Percentiles rank a stretch among this genome's conserved stretches.
Evolutionary conservation across 2,329 filamentous ascomycete genomes (phyloP).

Genomic region (Ophioceras dolichostomum): DNA sequence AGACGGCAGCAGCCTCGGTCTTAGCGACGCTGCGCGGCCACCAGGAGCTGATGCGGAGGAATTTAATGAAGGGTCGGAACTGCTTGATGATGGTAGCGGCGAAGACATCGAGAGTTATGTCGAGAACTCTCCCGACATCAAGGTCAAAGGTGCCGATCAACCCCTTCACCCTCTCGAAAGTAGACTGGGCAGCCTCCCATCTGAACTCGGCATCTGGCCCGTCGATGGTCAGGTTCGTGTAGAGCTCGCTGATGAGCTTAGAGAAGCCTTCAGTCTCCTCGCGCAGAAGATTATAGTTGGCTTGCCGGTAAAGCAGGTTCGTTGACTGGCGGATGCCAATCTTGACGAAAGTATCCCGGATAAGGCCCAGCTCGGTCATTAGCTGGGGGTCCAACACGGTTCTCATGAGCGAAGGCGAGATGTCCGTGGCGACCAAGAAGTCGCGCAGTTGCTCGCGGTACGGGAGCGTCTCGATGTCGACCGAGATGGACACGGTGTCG

Average conservation of each 20-base stretch:
- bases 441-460: constrained; percentile 43
- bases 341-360: constrained; percentile 72
- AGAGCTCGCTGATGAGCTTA: constrained; percentile 90
- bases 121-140: constrained; percentile 86
- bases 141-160: constrained; percentile 95
- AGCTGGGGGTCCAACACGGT: constrained; percentile 70
- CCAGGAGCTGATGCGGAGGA: constrained; percentile 87
- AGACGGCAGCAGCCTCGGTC: constrained; percentile 9
- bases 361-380: constrained; percentile 64
- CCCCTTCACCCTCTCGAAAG: constrained; percentile 85
- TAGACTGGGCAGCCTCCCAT: constrained; percentile 63
- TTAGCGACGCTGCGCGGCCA: constrained; percentile 62
- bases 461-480: constrained; percentile 51
- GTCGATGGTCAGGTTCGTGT: constrained; percentile 63
- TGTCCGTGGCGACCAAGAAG: constrained; percentile 59
- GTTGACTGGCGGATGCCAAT: constrained; percentile 84
- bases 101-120: constrained; percentile 91
- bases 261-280: constrained; percentile 97
- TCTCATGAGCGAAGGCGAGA: constrained; percentile 63
- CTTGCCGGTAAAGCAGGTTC: constrained; percentile 86
- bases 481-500: constrained; percentile 69
- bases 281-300: constrained; percentile 89
- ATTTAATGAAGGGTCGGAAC: constrained; percentile 86
- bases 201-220: constrained; percentile 48
- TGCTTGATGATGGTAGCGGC: constrained; percentile 89